Percentiles rank a stretch among this genome's conserved stretches.
Conservation (phyloP, 805 yeast genomes). For the Yarrowia sp. region DNA sequence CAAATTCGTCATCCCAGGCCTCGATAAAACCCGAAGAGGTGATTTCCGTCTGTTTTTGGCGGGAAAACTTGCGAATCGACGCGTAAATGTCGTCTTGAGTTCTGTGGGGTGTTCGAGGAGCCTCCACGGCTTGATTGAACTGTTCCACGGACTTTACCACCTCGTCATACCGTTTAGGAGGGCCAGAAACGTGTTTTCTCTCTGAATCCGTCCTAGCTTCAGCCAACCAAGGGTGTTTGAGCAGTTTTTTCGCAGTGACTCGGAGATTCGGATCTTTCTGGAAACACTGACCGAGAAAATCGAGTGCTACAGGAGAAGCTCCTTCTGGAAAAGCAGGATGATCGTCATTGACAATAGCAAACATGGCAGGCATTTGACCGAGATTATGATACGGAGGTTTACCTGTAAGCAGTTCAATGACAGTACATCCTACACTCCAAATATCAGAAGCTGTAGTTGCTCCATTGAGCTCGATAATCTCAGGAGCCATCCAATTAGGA, state of each 20-base stretch:
- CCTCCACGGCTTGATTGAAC: constrained; percentile 21
- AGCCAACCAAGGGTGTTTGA: constrained; percentile 61
- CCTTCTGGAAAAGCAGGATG: constrained; percentile 64
- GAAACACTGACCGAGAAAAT: constrained; percentile 66
- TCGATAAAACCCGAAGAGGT: constrained; percentile 16
- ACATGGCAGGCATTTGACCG: constrained; percentile 75
- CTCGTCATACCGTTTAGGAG: constrained; percentile 8
- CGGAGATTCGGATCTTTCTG: constrained; percentile 65
- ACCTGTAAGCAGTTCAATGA: constrained; percentile 80
- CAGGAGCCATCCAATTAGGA: constrained; percentile 99
- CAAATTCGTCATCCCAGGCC: constrained; percentile 26
- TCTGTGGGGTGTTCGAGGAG: neutral
- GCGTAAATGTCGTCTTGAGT: constrained; percentile 13
- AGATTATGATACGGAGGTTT: constrained; percentile 82
- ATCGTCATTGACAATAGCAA: constrained; percentile 76
- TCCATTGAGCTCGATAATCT: constrained; percentile 79
- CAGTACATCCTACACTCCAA: constrained; percentile 91
- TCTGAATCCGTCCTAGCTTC: constrained; percentile 25
- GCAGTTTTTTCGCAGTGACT: constrained; percentile 52
- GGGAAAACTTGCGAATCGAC: constrained; percentile 5
- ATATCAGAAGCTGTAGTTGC: constrained; percentile 82
- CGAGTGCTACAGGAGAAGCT: constrained; percentile 45
- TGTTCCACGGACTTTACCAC: constrained; percentile 21
- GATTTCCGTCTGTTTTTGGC: constrained; percentile 17
- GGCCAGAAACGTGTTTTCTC: constrained; percentile 12